phyloP scores from a whole-genome alignment of 2,329 filamentous ascomycete genomes.

The Biscogniauxia mediterranea region DNA sequence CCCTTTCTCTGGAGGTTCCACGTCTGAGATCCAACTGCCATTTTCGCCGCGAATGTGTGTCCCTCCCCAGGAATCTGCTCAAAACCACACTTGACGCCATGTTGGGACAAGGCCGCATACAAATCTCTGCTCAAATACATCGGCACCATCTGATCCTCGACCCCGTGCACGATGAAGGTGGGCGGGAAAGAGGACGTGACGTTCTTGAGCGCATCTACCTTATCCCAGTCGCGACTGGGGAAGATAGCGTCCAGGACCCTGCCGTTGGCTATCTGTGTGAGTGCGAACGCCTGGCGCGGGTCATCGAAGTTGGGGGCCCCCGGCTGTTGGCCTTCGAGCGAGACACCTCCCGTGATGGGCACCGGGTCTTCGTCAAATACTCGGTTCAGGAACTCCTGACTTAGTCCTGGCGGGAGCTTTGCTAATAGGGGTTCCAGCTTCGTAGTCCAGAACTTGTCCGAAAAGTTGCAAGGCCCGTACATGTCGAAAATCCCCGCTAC shows the following conservation, averaged over 20 bases:
- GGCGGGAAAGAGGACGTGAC: slow-evolving; percentile 34
- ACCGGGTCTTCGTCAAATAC: slow-evolving; percentile 37
- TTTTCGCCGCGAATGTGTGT: slow-evolving; percentile 43
- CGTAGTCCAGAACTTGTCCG: slow-evolving; percentile 35
- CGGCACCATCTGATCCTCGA: slow-evolving; percentile 39
- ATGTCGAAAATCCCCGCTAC: slow-evolving; percentile 40
- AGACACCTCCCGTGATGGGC: slow-evolving; percentile 38
- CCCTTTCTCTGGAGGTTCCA: slow-evolving; percentile 37
- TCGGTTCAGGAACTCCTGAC: slow-evolving; percentile 32
- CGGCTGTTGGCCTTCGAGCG: slow-evolving; percentile 38
- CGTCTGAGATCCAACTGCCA: slow-evolving; percentile 37
- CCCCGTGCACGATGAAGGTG: slow-evolving; percentile 43
- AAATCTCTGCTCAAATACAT: slow-evolving; percentile 35
- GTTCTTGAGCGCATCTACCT: slow-evolving; percentile 36
- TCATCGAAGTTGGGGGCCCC: slow-evolving; percentile 36
- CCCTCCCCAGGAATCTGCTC: slow-evolving; percentile 39
- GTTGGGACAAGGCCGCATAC: slow-evolving; percentile 23
- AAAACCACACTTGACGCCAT: slow-evolving; percentile 36
- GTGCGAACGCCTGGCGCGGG: slow-evolving; percentile 38
- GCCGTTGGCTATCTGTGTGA: slow-evolving; percentile 41
- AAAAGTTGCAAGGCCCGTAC: slow-evolving; percentile 42
- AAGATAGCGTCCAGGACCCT: slow-evolving; percentile 36
- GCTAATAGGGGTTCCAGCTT: not conserved
- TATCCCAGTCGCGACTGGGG: slow-evolving; percentile 23
- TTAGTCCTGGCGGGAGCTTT: slow-evolving; percentile 25